These are phyloP conservation scores for Fusarium protoensiforme DNA, from an alignment of 2,329 filamentous ascomycete species.

Conservation along the genomic window DNA sequence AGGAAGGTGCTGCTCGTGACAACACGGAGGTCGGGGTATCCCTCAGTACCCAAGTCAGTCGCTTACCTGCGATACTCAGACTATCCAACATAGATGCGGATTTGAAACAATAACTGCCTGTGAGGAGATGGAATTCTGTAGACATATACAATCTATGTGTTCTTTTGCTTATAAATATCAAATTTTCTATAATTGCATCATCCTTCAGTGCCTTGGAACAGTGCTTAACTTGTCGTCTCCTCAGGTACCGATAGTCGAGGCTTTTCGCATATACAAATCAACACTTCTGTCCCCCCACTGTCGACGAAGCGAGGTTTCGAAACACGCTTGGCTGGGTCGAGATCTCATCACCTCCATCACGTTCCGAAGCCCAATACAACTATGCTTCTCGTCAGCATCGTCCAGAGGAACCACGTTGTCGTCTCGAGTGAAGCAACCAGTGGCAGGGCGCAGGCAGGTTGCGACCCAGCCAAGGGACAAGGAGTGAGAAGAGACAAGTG, in stretches of 20 bases:
- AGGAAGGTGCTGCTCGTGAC: not conserved
- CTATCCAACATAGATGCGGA: not conserved
- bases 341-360: conserved; percentile 11
- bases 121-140: not conserved
- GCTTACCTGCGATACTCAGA: not conserved
- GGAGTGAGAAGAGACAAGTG: not conserved
- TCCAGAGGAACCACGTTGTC: conserved; percentile 29
- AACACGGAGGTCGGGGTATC: not conserved
- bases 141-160: not conserved
- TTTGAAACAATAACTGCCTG: not conserved
- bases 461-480: conserved; percentile 19
- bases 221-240: not conserved
- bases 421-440: conserved; percentile 10
- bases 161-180: not conserved
- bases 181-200: not conserved
- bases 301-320: not conserved
- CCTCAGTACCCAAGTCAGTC: not conserved
- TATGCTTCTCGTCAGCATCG: conserved; percentile 2
- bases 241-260: not conserved
- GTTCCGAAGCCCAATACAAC: conserved; percentile 4
- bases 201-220: not conserved
- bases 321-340: not conserved
- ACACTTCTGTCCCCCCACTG: not conserved
- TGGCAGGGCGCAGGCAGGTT: conserved; percentile 23
- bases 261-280: not conserved